phyloP scores from a whole-genome alignment of 2,329 filamentous ascomycete species.

The Fusarium citri region DNA sequence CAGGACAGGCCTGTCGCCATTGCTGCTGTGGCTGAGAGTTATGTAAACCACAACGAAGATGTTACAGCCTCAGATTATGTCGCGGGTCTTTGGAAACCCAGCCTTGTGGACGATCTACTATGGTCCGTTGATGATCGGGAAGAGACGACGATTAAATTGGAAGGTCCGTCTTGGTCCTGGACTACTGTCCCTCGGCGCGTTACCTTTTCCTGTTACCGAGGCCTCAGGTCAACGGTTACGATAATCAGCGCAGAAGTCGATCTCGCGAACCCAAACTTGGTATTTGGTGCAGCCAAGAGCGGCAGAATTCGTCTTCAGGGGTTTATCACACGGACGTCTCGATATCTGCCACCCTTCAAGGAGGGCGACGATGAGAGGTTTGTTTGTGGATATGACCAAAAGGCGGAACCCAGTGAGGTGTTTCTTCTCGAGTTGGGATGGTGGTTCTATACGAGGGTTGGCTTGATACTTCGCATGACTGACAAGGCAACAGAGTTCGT shows the following conservation, averaged over 20 bases:
- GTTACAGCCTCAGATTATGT: background rate
- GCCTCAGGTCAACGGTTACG: background rate
- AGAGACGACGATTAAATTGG: background rate
- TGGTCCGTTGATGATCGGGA: background rate
- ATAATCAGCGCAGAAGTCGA: background rate
- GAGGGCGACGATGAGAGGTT: accelerated
- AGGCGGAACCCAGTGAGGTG: background rate
- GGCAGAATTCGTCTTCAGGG: background rate
- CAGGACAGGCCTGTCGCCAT: background rate
- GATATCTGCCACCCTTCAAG: background rate
- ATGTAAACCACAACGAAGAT: accelerated
- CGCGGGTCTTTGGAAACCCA: background rate
- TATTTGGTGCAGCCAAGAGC: background rate
- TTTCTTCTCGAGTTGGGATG: background rate
- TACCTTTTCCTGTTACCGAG: too few relatives aligned
- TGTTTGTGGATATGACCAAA: background rate
- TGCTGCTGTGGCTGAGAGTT: background rate
- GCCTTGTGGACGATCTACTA: background rate
- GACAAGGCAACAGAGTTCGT: background rate
- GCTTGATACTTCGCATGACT: accelerated
- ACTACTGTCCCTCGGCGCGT: background rate
- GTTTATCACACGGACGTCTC: background rate
- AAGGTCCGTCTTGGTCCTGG: background rate
- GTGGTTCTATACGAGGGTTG: too few relatives aligned
- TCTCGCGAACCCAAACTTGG: background rate